Percentiles rank a stretch among this genome's conserved stretches.
These are phyloP conservation scores for Takakia lepidozioides DNA, from an alignment of 225 moss, liverwort and hornwort species.

Conservation along the genomic window DNA sequence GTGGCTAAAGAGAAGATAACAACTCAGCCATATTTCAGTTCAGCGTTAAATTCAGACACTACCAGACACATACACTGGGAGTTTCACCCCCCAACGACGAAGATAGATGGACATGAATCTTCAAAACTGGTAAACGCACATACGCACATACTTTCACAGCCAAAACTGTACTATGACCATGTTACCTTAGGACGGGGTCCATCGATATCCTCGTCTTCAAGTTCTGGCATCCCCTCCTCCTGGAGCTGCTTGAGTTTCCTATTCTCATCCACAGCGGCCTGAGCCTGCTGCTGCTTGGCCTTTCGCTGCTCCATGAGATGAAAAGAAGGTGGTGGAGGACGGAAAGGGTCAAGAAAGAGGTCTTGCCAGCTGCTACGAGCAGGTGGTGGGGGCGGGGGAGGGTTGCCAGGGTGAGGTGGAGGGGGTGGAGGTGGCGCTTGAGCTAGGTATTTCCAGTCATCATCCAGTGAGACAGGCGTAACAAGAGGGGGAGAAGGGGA, in stretches of 20 bases:
- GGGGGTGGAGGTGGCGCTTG: constrained; percentile 3
- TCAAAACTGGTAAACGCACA: background rate
- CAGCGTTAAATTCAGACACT: no score
- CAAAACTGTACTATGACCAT: no score
- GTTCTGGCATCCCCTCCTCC: constrained; percentile 27
- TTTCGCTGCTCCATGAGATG: constrained; percentile 25
- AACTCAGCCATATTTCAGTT: no score
- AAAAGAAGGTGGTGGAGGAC: constrained; percentile 42
- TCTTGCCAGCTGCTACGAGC: constrained; percentile 52
- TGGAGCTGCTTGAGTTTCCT: constrained; percentile 14
- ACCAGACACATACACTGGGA: background rate
- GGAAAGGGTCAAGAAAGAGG: constrained; percentile 58
- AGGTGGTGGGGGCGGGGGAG: constrained; percentile 41
- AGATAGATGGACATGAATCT: background rate
- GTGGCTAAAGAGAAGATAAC: no score
- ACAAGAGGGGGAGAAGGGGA: constrained; percentile 37
- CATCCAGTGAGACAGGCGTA: constrained; percentile 35
- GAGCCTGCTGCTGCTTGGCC: constrained; percentile 14
- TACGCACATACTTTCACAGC: no score
- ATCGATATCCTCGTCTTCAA: constrained; percentile 32
- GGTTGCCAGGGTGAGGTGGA: constrained; percentile 12
- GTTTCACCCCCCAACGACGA: background rate
- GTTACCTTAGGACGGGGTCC: constrained; percentile 2
- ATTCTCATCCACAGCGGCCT: constrained; percentile 7
- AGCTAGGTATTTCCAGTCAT: constrained; percentile 32